Percentiles rank a stretch among this genome's conserved stretches.
phyloP scores from a whole-genome alignment of 2,329 filamentous ascomycete genomes.

The Colletotrichum zoysiae region DNA sequence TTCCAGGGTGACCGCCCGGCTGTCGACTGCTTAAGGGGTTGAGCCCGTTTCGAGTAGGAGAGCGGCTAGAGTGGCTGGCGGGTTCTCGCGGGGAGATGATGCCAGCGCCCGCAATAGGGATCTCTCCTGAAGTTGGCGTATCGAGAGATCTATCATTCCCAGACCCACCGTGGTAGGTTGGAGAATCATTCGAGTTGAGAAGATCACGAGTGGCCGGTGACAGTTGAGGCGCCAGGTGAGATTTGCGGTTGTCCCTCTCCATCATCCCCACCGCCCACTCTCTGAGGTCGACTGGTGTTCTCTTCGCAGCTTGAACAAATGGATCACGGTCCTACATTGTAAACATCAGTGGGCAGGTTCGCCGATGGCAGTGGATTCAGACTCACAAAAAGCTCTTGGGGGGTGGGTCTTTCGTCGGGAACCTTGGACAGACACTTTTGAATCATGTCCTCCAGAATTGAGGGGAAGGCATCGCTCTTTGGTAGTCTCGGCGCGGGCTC shows the following conservation, averaged over 20 bases:
- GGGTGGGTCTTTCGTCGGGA: conserved; percentile 89
- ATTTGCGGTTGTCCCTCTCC: conserved; percentile 95
- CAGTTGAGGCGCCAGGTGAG: conserved; percentile 85
- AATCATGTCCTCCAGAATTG: conserved; percentile 96
- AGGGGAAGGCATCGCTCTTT: conserved; percentile 97
- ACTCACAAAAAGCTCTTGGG: conserved; percentile 90
- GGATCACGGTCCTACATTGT: conserved; percentile 82
- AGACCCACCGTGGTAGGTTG: conserved; percentile 58
- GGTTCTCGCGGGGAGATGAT: conserved; percentile 68
- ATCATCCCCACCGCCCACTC: conserved; percentile 96
- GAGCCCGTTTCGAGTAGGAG: conserved; percentile 64
- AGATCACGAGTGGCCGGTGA: conserved; percentile 84
- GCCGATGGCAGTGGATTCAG: neutral
- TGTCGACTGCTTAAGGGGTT: conserved; percentile 58
- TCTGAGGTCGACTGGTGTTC: conserved; percentile 92
- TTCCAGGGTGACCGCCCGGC: conserved; percentile 61
- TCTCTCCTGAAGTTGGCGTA: conserved; percentile 79
- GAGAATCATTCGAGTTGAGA: conserved; percentile 73
- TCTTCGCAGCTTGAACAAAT: conserved; percentile 95
- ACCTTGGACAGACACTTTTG: conserved; percentile 95
- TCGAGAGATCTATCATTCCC: conserved; percentile 62
- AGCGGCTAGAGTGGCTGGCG: conserved; percentile 60
- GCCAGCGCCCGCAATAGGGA: conserved; percentile 71
- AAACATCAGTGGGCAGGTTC: conserved; percentile 45
- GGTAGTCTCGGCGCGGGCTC: conserved; percentile 93